A percentile compares a stretch with the other conserved stretches of the same genome.
These are phyloP conservation scores for Bipolaris sorokiniana DNA, from an alignment of 2,329 filamentous ascomycete species.

Conservation along the genomic window DNA sequence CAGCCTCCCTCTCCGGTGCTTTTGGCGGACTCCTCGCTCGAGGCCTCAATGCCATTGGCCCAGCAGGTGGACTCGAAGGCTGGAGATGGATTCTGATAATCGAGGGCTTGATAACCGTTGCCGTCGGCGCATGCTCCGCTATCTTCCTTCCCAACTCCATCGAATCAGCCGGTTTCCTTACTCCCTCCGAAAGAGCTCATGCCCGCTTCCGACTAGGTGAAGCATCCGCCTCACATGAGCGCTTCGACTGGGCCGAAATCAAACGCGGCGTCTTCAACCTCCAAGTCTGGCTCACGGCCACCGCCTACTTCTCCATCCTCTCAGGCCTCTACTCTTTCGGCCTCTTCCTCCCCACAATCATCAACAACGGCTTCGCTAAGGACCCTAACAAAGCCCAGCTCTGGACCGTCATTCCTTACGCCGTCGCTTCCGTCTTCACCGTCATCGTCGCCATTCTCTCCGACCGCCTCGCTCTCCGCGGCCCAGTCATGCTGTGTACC, in stretches of 20 bases:
- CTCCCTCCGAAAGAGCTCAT: conserved; percentile 58
- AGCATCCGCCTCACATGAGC: conserved; percentile 50
- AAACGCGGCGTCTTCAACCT: conserved; percentile 64
- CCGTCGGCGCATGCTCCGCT: conserved; percentile 60
- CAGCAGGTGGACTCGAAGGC: conserved; percentile 58
- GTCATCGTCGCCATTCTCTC: conserved; percentile 64
- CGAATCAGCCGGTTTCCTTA: conserved; percentile 61
- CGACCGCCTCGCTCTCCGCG: conserved; percentile 65
- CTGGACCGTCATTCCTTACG: conserved; percentile 69
- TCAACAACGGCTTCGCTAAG: conserved; percentile 61
- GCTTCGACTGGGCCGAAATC: conserved; percentile 67
- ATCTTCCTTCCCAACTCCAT: conserved; percentile 63
- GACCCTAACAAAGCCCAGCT: conserved; percentile 65
- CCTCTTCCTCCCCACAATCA: conserved; percentile 70
- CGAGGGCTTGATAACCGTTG: conserved; percentile 62
- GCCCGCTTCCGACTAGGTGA: conserved; percentile 55
- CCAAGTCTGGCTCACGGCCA: conserved; percentile 68
- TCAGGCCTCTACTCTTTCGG: conserved; percentile 68
- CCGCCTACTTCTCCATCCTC: conserved; percentile 65
- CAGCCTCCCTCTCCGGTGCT: conserved; percentile 68
- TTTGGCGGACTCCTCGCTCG: conserved; percentile 69
- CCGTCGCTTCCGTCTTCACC: conserved; percentile 61
- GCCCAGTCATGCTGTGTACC: conserved; percentile 67
- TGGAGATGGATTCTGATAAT: conserved; percentile 70
- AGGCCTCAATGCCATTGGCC: conserved; percentile 66